Base-by-base conservation (phyloP, 441 rosid genomes). In the Macaranga tanarius region DNA sequence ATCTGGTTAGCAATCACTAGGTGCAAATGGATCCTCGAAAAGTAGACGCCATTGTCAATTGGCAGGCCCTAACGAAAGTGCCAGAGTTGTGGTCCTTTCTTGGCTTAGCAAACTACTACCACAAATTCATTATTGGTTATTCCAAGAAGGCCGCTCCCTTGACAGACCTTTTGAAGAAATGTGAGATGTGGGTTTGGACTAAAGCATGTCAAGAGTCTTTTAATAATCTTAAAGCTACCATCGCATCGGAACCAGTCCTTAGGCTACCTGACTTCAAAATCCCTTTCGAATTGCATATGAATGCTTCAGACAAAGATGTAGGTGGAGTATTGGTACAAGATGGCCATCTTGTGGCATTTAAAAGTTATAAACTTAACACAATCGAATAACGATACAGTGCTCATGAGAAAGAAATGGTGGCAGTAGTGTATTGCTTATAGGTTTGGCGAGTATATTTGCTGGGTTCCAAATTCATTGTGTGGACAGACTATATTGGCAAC, bases 151-250 rank as follows among this genome's bases (percentile, higher is more conserved):
- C 2, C 1, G 38, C 20, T 1, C 20, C 55, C 3, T 16, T 45
- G 5, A 44, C 2, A 0, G 7, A 64, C 15, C 15, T 64, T 1
- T 15, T 64, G n/a, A 64, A 64, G 38, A 45, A 64, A 2, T 2
- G 11, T 23, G 10, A 0, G 0, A 8, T 0, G 2, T 45, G 68
- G 22, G 54, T 1, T 0, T 64, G 11, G 38, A 3, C 1, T 1
- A 4, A 12, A 0, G 26, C 8, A 9, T 62, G 67, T 5, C 6
- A 28, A 9, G 3, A 19, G 0, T 38, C 55, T 1, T 64, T 64
- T 16, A 10, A 64, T 1, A 64, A 45, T 2, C 2, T 64, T 1
- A 45, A 22, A 11, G 0, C 1, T 12, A 11, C 55, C 31, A 47
- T 64, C 1, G 10, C 22, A 6, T 22, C 12, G 17, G 6, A 61